Evolutionary conservation across 805 yeast genomes (phyloP), one percentile per base, ranked within the genome.

Genomic region (Gaillardinia entomophila): DNA sequence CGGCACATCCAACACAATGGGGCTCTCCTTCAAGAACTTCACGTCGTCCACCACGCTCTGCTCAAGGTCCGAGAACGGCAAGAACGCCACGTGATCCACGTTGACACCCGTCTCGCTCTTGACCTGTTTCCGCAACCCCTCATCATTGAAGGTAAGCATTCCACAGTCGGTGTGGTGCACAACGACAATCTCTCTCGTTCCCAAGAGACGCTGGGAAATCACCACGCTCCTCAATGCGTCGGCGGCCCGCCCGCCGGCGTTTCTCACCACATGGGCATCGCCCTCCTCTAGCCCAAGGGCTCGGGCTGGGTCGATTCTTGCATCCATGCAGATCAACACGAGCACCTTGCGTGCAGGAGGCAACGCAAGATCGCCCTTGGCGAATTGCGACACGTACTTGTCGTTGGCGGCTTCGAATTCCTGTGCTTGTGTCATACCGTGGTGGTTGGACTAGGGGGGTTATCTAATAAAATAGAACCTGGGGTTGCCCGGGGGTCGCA

Each of bases 131-230:
- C 68, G 41, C 13, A 64, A 35, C 5, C 38, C 39, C 6, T 50
- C 55, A 29, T 65, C 68, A 2, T 35, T 37, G 38, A 65, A 65
- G 1, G 68, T 62, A 26, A 65, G 43, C 71, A 65, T 65, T 3
- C 71, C 70, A 46, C 71, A 65, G 38, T 65, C 70, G 10, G 69
- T 62, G 34, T 62, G 68, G 41, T 62, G 69, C 31, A 60, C 33
- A 30, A 65, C 50, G 13, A 65, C 57, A 16, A 62, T 57, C 34
- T 65, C 71, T 32, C 52, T 45, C 3, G 71, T 65, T 2, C 66
- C 66, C 31, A 65, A 47, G 17, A 65, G 40, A 35, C 58, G 45
- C 41, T 65, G 70, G 8, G 68, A 62, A 31, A 65, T 64, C 13
- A 64, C 57, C 15, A 65, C 40, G 37, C 61, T 51, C 13, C 71